Evolutionary conservation across 2,329 filamentous ascomycete genomes (phyloP), one percentile per base, ranked within the genome.

Genomic region (Aspergillus fumigatus): DNA sequence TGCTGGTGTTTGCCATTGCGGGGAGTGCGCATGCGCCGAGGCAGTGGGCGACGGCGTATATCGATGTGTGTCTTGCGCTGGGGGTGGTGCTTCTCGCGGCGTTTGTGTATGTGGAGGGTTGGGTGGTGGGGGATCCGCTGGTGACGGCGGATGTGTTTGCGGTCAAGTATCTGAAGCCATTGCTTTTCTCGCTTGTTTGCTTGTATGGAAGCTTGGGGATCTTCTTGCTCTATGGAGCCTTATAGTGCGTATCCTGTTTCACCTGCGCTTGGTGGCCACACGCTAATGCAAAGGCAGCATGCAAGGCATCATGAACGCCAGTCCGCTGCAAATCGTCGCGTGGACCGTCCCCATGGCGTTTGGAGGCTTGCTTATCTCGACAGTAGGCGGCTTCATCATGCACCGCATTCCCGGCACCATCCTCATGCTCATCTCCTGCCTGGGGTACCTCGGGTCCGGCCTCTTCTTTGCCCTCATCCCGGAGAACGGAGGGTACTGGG

Each of bases 1-100:
- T 94, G 26, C 78, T 90, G 60, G 86, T 91, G 0, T 93, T 87
- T 64, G 87, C 89, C 0, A 82, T 94, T 52, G 92, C 89, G 0
- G 86, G 90, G 50, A 86, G 85, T 7, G 82, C 85, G 0, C 84
- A 90, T 68, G 88, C 88, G 0, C 82, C 85, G 0, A 69, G 84
- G 2, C 84, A 86, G 1, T 93, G 89, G 88, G 77, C 72, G n/a
- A 90, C 87, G 0, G 86, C 88, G 1, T 90, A 91, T 62, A 86
- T 93, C 40, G 82, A 83, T 43, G 76, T 86, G 9, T 84, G 85
- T 0, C 82, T 93, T 49, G 74, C 85, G 3, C 41, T 88, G 1
- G 89, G 89, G 0, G 73, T 81, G 5, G 55, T 89, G 0, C 71
- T 88, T 7, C 76, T 94, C 1, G 74, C 72, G 1, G 73, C 75